These are phyloP conservation scores for Wickerhamiella kazuoi DNA, from an alignment of 805 yeast genomes.

Conservation along the genomic window DNA sequence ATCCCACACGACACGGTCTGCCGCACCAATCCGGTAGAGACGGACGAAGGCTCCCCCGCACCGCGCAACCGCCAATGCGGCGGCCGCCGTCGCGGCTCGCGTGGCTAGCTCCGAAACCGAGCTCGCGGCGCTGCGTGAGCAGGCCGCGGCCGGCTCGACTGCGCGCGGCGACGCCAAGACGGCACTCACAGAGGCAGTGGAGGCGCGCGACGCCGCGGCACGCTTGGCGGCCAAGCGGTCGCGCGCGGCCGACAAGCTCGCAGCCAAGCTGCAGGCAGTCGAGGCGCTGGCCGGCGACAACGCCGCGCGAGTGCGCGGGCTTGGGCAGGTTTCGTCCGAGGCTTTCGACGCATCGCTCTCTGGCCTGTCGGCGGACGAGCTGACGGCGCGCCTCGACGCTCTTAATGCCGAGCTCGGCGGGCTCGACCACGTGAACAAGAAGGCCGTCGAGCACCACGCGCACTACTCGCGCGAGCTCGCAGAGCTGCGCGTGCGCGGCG, in stretches of 20 bases:
- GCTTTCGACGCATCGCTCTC: slow-evolving; percentile 51
- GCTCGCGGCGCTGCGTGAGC: background rate
- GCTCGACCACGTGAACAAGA: slow-evolving; percentile 67
- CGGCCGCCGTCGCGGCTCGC: too few species aligned
- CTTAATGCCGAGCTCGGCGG: slow-evolving; percentile 41
- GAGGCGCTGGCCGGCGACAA: slow-evolving; percentile 50
- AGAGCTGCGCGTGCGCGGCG: slow-evolving; percentile 43
- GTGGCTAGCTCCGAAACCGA: background rate
- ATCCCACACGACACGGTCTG: slow-evolving; percentile 52
- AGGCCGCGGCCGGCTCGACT: background rate
- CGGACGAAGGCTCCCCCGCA: slow-evolving; percentile 65
- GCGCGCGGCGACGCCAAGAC: background rate
- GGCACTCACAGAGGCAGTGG: background rate
- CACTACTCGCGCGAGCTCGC: slow-evolving; percentile 58
- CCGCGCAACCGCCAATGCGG: too few species aligned
- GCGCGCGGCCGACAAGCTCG: slow-evolving; percentile 43
- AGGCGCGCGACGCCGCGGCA: slow-evolving; percentile 20
- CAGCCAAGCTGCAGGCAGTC: slow-evolving; percentile 45
- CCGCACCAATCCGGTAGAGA: slow-evolving; percentile 54
- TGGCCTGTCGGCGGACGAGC: slow-evolving; percentile 30
- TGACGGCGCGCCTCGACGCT: slow-evolving; percentile 35
- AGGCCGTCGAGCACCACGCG: slow-evolving; percentile 69
- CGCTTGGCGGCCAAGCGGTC: slow-evolving; percentile 43
- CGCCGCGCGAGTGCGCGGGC: slow-evolving; percentile 52
- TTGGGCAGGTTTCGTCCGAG: slow-evolving; percentile 57